Evolutionary conservation across 2,329 filamentous ascomycete species (phyloP).

Genomic region (Plectosphaerella cucumerina): DNA sequence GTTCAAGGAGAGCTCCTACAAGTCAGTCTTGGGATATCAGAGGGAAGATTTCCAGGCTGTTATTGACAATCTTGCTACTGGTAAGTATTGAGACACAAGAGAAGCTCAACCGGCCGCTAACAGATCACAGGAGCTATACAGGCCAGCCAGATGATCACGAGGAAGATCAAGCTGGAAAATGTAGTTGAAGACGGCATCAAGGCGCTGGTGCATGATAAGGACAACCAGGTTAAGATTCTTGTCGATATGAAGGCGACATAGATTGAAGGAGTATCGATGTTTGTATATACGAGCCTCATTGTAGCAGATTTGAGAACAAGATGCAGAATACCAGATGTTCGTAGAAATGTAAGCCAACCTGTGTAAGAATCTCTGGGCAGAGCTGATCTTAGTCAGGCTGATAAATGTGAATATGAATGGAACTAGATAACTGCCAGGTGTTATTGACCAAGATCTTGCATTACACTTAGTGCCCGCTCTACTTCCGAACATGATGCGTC

Average conservation of each 20-base stretch:
- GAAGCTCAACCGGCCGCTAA: neutral
- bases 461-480: too few species aligned
- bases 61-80: conserved; percentile 15
- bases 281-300: too few species aligned
- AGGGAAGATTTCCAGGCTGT: conserved; percentile 18
- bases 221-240: conserved; percentile 53
- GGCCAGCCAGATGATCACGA: conserved; percentile 49
- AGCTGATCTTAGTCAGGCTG: too few species aligned
- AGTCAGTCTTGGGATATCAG: conserved; percentile 14
- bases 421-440: too few species aligned
- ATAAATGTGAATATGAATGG: too few species aligned
- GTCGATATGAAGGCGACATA: conserved; percentile 25
- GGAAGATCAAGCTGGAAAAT: conserved; percentile 43
- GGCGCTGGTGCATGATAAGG: conserved; percentile 47
- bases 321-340: too few species aligned
- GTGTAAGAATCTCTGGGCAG: too few species aligned
- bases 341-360: too few species aligned
- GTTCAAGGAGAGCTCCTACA: conserved; percentile 15
- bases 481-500: neutral
- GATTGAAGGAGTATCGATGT: too few species aligned
- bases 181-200: conserved; percentile 47
- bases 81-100: conserved; percentile 2
- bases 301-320: too few species aligned
- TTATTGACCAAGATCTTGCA: too few species aligned
- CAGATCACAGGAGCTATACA: conserved; percentile 23